Percentiles rank a stretch among this genome's conserved stretches.
Conservation (phyloP, 2,329 filamentous ascomycete species). For the Phialophora chinensis region DNA sequence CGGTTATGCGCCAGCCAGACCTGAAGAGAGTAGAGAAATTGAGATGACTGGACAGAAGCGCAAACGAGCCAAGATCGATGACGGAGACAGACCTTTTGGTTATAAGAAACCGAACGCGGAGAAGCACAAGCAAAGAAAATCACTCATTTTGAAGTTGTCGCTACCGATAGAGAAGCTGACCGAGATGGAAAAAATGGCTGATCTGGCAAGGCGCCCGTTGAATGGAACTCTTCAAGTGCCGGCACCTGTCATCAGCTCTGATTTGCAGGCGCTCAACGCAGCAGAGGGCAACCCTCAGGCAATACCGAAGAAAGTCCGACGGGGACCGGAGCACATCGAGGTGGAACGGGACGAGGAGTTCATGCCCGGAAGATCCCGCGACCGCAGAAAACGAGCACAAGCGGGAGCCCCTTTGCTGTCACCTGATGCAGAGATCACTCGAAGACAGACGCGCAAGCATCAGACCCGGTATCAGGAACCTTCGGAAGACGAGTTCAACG, state of each 20-base stretch:
- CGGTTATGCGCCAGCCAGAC: conserved; percentile 27
- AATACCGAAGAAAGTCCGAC: conserved; percentile 32
- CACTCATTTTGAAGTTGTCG: conserved; percentile 40
- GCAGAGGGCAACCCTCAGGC: conserved; percentile 38
- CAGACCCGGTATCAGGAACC: conserved; percentile 37
- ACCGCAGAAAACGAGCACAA: conserved; percentile 33
- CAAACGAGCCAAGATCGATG: conserved; percentile 40
- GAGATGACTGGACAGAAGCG: conserved; percentile 40
- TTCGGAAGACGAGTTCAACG: conserved; percentile 38
- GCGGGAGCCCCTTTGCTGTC: conserved; percentile 28
- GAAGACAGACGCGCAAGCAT: conserved; percentile 36
- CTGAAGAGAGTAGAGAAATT: conserved; percentile 31
- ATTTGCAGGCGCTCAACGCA: conserved; percentile 41
- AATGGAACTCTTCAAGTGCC: conserved; percentile 28
- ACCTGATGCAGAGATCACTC: conserved; percentile 30
- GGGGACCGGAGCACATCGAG: conserved; percentile 22
- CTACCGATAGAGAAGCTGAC: conserved; percentile 38
- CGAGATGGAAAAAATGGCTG: conserved; percentile 29
- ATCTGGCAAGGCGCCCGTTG: conserved; percentile 29
- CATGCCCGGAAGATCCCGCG: conserved; percentile 35
- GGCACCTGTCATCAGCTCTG: conserved; percentile 39
- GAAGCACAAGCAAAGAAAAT: conserved; percentile 34
- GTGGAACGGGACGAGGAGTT: conserved; percentile 42
- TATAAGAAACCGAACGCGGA: conserved; percentile 22
- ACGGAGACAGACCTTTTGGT: conserved; percentile 34